A percentile compares a stretch with the other conserved stretches of the same genome.
Evolutionary conservation across 805 yeast genomes (phyloP).

Genomic region (Wickerhamomyces chambardii): DNA sequence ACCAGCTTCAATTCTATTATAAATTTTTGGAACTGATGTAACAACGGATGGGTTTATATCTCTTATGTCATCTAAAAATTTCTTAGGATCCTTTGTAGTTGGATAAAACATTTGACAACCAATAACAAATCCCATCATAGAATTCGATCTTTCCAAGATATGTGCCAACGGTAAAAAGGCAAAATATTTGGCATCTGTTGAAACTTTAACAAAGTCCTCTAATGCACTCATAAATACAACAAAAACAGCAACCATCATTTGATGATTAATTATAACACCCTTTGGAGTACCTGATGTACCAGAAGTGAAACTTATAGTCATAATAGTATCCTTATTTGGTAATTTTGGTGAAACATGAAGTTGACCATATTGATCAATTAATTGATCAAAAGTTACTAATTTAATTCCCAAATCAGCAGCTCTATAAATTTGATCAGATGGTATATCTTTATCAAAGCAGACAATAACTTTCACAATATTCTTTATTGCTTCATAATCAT

Average conservation of each 20-base stretch:
- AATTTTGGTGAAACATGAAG: slow-evolving; percentile 26
- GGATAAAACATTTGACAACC: neutral
- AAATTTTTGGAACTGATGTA: slow-evolving; percentile 50
- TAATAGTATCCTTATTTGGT: slow-evolving; percentile 36
- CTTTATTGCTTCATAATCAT: slow-evolving; percentile 28
- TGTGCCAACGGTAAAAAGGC: slow-evolving; percentile 40
- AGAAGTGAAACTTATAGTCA: slow-evolving; percentile 56
- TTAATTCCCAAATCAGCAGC: slow-evolving; percentile 17
- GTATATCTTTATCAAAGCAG: slow-evolving; percentile 11
- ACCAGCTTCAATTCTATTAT: slow-evolving; percentile 45
- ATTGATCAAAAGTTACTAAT: slow-evolving; percentile 24
- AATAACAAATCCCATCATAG: slow-evolving; percentile 37
- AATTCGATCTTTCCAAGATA: slow-evolving; percentile 40
- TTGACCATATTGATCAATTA: slow-evolving; percentile 22
- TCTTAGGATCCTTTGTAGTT: slow-evolving; percentile 29
- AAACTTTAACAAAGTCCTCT: slow-evolving; percentile 5
- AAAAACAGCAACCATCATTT: slow-evolving; percentile 26
- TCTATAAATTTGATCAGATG: slow-evolving; percentile 6
- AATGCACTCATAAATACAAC: slow-evolving; percentile 25
- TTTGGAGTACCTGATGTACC: slow-evolving; percentile 66
- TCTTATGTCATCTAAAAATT: slow-evolving; percentile 43
- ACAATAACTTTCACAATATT: slow-evolving; percentile 16
- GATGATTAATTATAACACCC: slow-evolving; percentile 47
- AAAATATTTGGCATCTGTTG: slow-evolving; percentile 15
- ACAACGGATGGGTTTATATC: slow-evolving; percentile 36